Conservation (phyloP, 164 flowering plant genomes). For the Magnolia changhungtana region DNA sequence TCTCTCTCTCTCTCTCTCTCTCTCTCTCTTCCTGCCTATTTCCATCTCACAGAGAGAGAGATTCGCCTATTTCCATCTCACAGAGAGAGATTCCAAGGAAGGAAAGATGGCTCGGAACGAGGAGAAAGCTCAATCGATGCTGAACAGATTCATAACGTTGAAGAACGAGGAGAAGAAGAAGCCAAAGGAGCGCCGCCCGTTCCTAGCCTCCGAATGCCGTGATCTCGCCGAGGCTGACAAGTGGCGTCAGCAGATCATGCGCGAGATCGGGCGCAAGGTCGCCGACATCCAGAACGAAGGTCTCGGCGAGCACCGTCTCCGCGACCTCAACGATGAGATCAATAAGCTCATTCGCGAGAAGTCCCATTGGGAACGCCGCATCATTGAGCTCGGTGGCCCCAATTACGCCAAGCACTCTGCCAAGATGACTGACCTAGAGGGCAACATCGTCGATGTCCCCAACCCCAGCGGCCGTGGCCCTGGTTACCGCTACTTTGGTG, state of each 20-base stretch:
- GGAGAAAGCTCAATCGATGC: conserved; percentile 98
- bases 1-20: no score
- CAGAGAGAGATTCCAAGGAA: not conserved
- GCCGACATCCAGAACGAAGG: conserved; percentile 96
- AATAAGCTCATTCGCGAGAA: conserved; percentile 84
- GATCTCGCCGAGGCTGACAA: conserved; percentile 90
- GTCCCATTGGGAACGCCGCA: conserved; percentile 82
- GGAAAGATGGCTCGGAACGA: conserved; percentile 80
- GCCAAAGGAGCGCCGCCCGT: conserved; percentile 91
- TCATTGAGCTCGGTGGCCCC: conserved; percentile 82
- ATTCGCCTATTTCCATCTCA: no score
- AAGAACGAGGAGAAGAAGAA: conserved; percentile 86
- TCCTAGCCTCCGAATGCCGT: conserved; percentile 90
- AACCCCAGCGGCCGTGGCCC: conserved; percentile 93
- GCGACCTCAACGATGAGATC: conserved; percentile 92
- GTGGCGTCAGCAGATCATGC: conserved; percentile 95
- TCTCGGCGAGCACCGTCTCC: conserved; percentile 80
- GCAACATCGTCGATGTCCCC: conserved; percentile 84
- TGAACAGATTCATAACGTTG: conserved; percentile 70
- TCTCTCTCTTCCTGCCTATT: no score
- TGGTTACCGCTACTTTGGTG: conserved; percentile 89
- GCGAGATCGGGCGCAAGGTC: conserved; percentile 89
- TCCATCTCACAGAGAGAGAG: no score
- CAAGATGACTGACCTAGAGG: conserved; percentile 91
- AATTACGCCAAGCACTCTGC: conserved; percentile 61